Evolutionary conservation across 495 filamentous ascomycete genomes (phyloP).

Genomic region (Penicillium bialowiezense): DNA sequence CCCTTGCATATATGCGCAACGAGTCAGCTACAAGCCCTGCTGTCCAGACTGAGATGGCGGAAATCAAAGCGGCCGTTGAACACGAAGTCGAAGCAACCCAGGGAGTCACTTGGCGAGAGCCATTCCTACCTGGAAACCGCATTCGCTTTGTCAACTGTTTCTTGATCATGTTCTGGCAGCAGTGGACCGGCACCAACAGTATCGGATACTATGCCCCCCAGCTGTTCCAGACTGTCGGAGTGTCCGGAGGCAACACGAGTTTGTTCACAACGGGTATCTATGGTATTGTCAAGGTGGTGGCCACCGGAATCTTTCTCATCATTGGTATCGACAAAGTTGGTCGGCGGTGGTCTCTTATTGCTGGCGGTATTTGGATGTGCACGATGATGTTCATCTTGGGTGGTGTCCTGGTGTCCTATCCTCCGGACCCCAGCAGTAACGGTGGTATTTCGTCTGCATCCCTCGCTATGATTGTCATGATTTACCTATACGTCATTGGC

Average conservation of each 20-base stretch:
- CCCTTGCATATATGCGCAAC: slow-evolving; percentile 17
- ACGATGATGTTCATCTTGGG: too few relatives aligned
- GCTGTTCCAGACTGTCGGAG: neutral
- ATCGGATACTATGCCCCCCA: neutral
- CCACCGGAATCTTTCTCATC: neutral
- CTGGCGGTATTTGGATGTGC: neutral
- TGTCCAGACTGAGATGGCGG: slow-evolving; percentile 29
- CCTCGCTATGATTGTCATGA: slow-evolving; percentile 2
- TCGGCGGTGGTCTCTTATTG: neutral
- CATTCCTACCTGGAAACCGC: neutral
- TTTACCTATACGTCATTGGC: neutral
- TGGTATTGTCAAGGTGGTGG: neutral
- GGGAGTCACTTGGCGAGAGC: neutral
- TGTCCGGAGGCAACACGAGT: neutral
- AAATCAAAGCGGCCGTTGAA: slow-evolving; percentile 29
- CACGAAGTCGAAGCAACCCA: neutral
- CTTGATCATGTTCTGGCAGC: neutral
- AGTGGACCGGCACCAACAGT: neutral
- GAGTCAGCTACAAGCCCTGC: slow-evolving; percentile 33
- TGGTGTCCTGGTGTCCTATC: too few relatives aligned
- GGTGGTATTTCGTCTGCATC: too few relatives aligned
- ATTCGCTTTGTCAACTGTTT: neutral
- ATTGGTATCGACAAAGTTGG: neutral
- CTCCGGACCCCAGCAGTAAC: too few relatives aligned
- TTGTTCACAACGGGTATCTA: neutral